Percentiles rank a stretch among this genome's conserved stretches.
These are phyloP conservation scores for Sporisorium exsertum DNA, from an alignment of 1,284 basidiomycete genomes.

Conservation along the genomic window DNA sequence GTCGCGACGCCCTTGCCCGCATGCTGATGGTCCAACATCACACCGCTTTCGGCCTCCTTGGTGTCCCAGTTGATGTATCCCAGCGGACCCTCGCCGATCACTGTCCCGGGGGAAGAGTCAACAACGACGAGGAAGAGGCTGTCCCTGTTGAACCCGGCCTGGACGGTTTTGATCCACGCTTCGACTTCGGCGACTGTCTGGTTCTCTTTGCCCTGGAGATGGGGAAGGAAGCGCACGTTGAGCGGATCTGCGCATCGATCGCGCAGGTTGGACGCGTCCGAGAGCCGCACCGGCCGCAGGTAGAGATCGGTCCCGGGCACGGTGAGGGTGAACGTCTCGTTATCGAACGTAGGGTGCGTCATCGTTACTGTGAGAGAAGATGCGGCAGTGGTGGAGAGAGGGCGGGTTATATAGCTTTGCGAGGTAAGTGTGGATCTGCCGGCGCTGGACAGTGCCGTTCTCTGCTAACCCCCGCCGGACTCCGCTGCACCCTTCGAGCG, in stretches of 20 bases:
- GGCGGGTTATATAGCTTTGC: not conserved
- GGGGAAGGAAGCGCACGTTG: constrained; percentile 32
- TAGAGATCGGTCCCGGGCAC: not conserved
- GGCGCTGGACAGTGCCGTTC: no score
- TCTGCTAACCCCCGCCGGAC: not conserved
- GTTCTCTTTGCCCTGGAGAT: constrained; percentile 34
- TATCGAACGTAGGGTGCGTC: constrained; percentile 34
- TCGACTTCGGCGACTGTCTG: constrained; percentile 28
- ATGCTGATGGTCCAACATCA: constrained; percentile 32
- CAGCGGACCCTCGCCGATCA: constrained; percentile 35
- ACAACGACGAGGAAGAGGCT: constrained; percentile 35
- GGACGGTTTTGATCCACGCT: constrained; percentile 26
- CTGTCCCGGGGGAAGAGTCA: not conserved
- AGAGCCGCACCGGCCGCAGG: constrained; percentile 22
- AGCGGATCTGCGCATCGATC: constrained; percentile 27
- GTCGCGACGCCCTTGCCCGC: constrained; percentile 20
- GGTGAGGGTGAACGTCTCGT: constrained; percentile 10
- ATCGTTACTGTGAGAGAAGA: constrained; percentile 1
- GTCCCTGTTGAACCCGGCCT: constrained; percentile 33
- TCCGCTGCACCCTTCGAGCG: not conserved
- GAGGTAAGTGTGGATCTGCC: no score
- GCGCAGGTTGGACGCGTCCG: constrained; percentile 34
- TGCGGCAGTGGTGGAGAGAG: not conserved
- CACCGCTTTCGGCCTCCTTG: constrained; percentile 19
- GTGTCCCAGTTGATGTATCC: constrained; percentile 30